Percentiles rank a stretch among this genome's conserved stretches.
Conservation (phyloP, 164 flowering plant genomes). For the Piper betle region DNA sequence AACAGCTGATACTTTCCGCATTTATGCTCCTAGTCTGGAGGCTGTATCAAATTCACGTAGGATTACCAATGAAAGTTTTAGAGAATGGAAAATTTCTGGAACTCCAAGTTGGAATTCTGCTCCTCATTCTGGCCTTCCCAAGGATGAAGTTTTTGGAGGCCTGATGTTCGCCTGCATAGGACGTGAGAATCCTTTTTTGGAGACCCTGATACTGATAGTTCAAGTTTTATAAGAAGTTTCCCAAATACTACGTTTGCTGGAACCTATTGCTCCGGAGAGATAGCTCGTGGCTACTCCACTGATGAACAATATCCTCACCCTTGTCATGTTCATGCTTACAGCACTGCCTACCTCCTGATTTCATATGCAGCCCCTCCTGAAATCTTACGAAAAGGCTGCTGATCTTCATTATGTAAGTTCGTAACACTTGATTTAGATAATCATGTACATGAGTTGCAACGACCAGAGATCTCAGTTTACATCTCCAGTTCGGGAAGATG, state of each 20-base stretch:
- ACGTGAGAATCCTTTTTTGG: conserved; percentile 55
- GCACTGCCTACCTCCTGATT: conserved; percentile 41
- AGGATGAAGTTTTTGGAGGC: conserved; percentile 39
- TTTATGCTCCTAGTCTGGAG: conserved; percentile 37
- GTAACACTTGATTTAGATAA: too few species aligned
- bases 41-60: conserved; percentile 25
- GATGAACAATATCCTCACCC: conserved; percentile 8
- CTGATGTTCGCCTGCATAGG: conserved; percentile 57
- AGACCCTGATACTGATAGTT: conserved; percentile 34
- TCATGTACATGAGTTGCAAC: too few species aligned
- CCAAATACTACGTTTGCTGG: conserved; percentile 53
- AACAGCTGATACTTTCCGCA: conserved; percentile 58
- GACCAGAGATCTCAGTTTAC: too few species aligned
- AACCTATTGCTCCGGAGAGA: conserved; percentile 53
- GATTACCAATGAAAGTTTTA: conserved; percentile 20
- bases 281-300: conserved; percentile 25
- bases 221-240: conserved; percentile 45
- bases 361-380: conserved; percentile 18
- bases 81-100: conserved; percentile 20
- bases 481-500: too few species aligned
- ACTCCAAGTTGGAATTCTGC: not conserved
- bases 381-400: too few species aligned
- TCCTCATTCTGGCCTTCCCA: conserved; percentile 4
- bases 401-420: too few species aligned
- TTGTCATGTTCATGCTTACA: conserved; percentile 31